These are phyloP conservation scores for Metschnikowia hibisci DNA, from an alignment of 805 yeast genomes.

Conservation along the genomic window DNA sequence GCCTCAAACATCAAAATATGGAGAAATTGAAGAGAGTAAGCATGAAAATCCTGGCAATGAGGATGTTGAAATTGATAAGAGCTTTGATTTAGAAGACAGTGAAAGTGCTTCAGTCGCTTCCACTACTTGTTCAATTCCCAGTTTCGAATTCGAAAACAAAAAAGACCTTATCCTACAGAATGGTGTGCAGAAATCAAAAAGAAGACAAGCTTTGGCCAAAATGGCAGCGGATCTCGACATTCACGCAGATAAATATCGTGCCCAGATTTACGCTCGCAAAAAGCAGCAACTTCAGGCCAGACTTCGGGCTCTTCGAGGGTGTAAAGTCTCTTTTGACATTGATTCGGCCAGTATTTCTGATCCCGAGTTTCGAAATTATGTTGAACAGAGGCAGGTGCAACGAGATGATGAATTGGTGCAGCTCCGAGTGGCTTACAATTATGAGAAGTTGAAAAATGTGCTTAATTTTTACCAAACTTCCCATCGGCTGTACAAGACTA, in stretches of 20 bases:
- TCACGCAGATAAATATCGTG: slow-evolving; percentile 16
- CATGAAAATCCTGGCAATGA: neutral
- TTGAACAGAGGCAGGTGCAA: slow-evolving; percentile 18
- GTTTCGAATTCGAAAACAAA: neutral
- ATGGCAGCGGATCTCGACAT: slow-evolving; percentile 18
- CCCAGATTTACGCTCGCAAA: slow-evolving; percentile 19
- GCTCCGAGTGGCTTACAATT: slow-evolving; percentile 28
- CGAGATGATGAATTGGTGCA: slow-evolving; percentile 34
- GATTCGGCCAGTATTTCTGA: slow-evolving; percentile 19
- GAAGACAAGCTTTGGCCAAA: slow-evolving; percentile 21
- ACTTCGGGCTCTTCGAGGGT: slow-evolving; percentile 23
- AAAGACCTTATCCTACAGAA: slow-evolving; percentile 10
- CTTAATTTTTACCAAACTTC: slow-evolving; percentile 36
- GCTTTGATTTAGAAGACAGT: too few relatives aligned
- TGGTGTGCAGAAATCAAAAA: slow-evolving; percentile 20
- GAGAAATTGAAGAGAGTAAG: neutral
- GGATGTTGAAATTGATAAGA: too few relatives aligned
- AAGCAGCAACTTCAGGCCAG: slow-evolving; percentile 25
- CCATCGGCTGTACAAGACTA: slow-evolving; percentile 30
- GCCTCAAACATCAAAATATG: slow-evolving; percentile 3
- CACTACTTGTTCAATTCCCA: neutral
- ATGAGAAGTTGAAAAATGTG: slow-evolving; percentile 30
- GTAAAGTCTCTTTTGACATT: slow-evolving; percentile 24
- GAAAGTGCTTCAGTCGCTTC: too few relatives aligned
- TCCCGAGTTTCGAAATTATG: slow-evolving; percentile 24